phyloP scores from a whole-genome alignment of 805 yeast genomes.

The Isabelozyma gotoi region DNA sequence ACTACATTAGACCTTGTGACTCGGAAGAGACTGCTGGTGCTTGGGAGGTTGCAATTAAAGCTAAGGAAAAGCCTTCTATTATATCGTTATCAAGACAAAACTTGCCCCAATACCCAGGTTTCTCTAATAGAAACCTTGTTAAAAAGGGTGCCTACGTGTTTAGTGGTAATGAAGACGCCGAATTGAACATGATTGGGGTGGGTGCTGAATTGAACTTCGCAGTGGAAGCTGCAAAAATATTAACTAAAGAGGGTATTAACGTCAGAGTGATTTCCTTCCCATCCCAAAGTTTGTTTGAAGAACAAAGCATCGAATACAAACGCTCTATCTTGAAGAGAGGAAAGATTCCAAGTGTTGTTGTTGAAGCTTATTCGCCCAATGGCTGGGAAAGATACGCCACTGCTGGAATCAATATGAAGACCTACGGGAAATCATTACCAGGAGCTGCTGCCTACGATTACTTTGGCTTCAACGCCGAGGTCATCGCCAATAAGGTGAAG shows the following conservation, averaged over 20 bases:
- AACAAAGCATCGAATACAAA: conserved; percentile 23
- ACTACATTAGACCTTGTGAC: conserved; percentile 55
- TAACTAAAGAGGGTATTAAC: conserved; percentile 20
- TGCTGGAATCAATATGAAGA: conserved; percentile 30
- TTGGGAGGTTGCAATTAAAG: conserved; percentile 26
- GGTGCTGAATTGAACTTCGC: conserved; percentile 29
- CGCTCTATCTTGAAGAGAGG: conserved; percentile 21
- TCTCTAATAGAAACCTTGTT: conserved; percentile 15
- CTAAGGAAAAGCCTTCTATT: conserved; percentile 16
- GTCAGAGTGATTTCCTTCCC: conserved; percentile 29
- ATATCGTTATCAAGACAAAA: conserved; percentile 27
- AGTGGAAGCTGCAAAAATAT: conserved; percentile 20
- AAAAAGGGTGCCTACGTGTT: conserved; percentile 27
- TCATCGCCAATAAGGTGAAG: conserved; percentile 25
- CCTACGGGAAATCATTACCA: conserved; percentile 35
- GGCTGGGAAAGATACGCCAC: conserved; percentile 38
- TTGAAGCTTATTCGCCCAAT: conserved; percentile 33
- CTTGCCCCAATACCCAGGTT: conserved; percentile 21
- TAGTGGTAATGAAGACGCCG: conserved; percentile 16
- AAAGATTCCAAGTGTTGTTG: conserved; percentile 23
- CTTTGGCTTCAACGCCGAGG: conserved; percentile 25
- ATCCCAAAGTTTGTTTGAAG: conserved; percentile 27
- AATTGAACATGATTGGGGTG: conserved; percentile 21
- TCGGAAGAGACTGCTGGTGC: conserved; percentile 54
- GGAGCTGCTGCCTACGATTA: conserved; percentile 27